These are phyloP conservation scores for Berberis vulgaris DNA, from an alignment of 164 flowering plant species.

Conservation along the genomic window DNA sequence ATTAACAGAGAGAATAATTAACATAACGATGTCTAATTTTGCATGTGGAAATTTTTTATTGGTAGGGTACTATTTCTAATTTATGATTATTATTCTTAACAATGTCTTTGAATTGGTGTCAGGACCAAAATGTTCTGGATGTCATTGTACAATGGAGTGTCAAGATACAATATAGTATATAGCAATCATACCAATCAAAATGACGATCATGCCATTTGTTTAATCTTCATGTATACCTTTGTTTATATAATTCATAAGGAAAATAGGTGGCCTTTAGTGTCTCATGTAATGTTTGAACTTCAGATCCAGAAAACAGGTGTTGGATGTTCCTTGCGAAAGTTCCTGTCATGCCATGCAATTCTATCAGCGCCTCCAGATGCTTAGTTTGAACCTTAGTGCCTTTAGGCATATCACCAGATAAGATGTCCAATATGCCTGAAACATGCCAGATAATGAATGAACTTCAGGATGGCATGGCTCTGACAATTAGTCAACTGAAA, in stretches of 20 bases:
- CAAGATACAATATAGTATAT: not conserved
- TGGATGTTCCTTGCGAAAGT: constrained; percentile 89
- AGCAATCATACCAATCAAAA: not conserved
- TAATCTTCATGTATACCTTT: constrained; percentile 39
- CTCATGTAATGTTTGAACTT: constrained; percentile 48
- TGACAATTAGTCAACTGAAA: constrained; percentile 5
- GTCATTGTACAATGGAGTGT: too few relatives aligned
- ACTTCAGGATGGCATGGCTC: constrained; percentile 1
- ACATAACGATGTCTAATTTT: too few relatives aligned
- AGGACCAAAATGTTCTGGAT: too few relatives aligned
- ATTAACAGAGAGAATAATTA: too few relatives aligned
- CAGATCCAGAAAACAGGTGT: constrained; percentile 85
- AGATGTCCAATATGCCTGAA: constrained; percentile 80
- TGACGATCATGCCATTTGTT: not conserved
- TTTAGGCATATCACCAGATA: constrained; percentile 86
- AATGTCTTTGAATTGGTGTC: too few relatives aligned
- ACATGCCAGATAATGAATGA: constrained; percentile 9
- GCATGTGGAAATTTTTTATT: too few relatives aligned
- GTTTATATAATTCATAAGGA: constrained; percentile 83
- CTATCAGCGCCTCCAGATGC: constrained; percentile 88
- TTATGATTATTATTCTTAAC: too few relatives aligned
- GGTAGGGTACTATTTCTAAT: too few relatives aligned
- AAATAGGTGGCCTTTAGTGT: constrained; percentile 70
- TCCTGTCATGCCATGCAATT: constrained; percentile 79
- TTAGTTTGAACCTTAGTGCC: constrained; percentile 75